phyloP scores from a whole-genome alignment of 2,329 filamentous ascomycete species.

The Venturia oleaginea region DNA sequence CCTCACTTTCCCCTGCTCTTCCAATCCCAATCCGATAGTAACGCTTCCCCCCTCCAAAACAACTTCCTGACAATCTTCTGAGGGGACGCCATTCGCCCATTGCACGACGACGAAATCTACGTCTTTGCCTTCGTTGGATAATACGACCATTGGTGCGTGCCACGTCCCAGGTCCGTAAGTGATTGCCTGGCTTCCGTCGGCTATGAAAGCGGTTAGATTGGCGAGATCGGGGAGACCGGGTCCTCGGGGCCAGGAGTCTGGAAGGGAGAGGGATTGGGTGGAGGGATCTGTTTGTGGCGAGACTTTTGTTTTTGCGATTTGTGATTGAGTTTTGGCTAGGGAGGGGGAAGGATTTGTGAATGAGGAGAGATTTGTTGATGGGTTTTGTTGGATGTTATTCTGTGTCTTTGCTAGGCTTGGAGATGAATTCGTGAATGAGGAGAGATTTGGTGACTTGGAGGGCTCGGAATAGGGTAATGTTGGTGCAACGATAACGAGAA shows the following conservation, averaged over 20 bases:
- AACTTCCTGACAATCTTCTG: constrained; percentile 78
- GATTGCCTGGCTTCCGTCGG: constrained; percentile 68
- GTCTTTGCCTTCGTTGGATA: constrained; percentile 28
- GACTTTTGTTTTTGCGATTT: constrained; percentile 22
- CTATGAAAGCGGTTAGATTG: constrained; percentile 67
- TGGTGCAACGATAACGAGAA: constrained; percentile 84
- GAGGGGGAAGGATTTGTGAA: constrained; percentile 27
- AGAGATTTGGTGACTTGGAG: background rate
- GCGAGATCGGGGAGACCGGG: constrained; percentile 63
- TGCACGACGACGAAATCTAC: constrained; percentile 87
- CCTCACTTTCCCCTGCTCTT: background rate
- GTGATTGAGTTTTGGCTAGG: constrained; percentile 43
- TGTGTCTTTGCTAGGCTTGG: background rate
- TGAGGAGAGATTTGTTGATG: constrained; percentile 29
- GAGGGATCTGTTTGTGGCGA: background rate
- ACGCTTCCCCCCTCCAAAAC: constrained; percentile 4
- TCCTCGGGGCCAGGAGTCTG: constrained; percentile 27
- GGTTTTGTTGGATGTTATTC: constrained; percentile 23
- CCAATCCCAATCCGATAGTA: background rate
- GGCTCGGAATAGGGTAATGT: constrained; percentile 30
- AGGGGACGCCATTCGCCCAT: constrained; percentile 70
- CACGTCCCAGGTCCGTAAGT: constrained; percentile 88
- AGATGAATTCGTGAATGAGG: background rate
- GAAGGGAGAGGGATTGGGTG: constrained; percentile 18
- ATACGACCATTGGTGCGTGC: constrained; percentile 93